Evolutionary conservation across 768 basidiomycete genomes (phyloP), one percentile per base, ranked within the genome.

Genomic region (Paxillus rubicundulus): DNA sequence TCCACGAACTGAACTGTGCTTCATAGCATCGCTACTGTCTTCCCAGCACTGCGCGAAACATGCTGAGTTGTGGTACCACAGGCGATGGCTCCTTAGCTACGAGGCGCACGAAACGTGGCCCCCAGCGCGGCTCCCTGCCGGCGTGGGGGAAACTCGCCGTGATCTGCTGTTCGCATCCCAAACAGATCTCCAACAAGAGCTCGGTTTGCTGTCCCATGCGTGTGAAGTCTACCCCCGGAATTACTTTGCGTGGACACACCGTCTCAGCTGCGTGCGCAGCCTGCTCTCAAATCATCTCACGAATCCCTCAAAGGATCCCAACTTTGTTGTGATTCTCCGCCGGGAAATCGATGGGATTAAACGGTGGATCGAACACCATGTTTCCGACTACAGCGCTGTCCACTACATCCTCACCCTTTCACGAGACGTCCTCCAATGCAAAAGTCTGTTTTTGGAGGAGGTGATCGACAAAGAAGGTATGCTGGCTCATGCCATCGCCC

Each of bases 211-310:
- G 13, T 66, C 74, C 36, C 65, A 66, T 33, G 80, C 85, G 28
- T 83, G 82, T 67, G 80, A 82, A 58, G 66, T 74, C 5, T 86
- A 88, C 61, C 82, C 83, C 9, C 80, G 87, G 13, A 89, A 89
- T 61, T 89, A 89, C 62, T 80, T 85, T 65, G 85, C 84, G 4
- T 89, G 87, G 87, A 63, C 73, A 1, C 84, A 89, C 58, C 81
- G 85, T 61, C 72, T 73, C 43, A 77, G 77, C 38, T 71, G 82
- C 49, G 62, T 80, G 77, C 54, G 59, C 69, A 33, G 61, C 70
- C 34, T 65, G 55, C 49, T 61, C 45, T 42, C 38, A 13, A 28
- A 42, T 58, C 50, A 62, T 49, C 62, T 50, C 55, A 49, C 49
- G 42, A 66, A 59, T 13, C 37, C 39, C 54, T 54, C 10, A 44